phyloP scores from a whole-genome alignment of 495 filamentous ascomycete species.

The Achaetomiella virescens region DNA sequence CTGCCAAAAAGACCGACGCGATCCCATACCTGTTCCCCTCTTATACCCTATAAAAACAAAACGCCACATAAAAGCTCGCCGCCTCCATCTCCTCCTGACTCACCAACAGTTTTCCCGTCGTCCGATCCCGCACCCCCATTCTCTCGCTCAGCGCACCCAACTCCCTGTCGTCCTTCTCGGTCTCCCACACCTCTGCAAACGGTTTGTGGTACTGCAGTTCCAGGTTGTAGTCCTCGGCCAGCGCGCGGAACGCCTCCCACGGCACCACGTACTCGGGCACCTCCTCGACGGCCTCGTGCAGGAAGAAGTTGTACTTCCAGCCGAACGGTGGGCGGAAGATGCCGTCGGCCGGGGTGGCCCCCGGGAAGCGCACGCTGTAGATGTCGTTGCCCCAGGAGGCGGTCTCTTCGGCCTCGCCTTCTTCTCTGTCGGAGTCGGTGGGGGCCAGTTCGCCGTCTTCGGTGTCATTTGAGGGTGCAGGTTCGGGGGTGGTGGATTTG shows the following conservation, averaged over 20 bases:
- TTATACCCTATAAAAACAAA: conserved; percentile 90
- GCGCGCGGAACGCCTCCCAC: conserved; percentile 90
- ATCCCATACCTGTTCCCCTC: background rate
- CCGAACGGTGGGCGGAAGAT: conserved; percentile 91
- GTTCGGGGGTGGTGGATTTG: background rate
- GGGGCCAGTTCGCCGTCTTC: conserved; percentile 39
- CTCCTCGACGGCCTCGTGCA: conserved; percentile 92
- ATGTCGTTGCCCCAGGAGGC: conserved; percentile 89
- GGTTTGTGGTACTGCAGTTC: conserved; percentile 87
- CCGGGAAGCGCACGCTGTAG: conserved; percentile 82
- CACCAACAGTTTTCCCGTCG: conserved; percentile 60
- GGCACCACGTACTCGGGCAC: conserved; percentile 97
- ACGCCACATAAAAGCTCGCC: conserved; percentile 82
- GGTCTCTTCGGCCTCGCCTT: conserved; percentile 47
- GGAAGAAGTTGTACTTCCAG: conserved; percentile 95
- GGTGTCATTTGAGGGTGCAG: conserved; percentile 26
- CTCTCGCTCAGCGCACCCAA: conserved; percentile 80
- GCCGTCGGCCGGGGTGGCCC: conserved; percentile 67
- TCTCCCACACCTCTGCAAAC: conserved; percentile 84
- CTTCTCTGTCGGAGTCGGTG: conserved; percentile 40
- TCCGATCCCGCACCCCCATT: conserved; percentile 80
- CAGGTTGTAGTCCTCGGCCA: conserved; percentile 94
- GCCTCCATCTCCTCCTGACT: conserved; percentile 82
- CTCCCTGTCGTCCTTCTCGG: conserved; percentile 74
- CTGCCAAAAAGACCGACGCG: background rate